Base-by-base conservation (phyloP, 495 filamentous ascomycete species). In the Podospora pseudoanserina region DNA sequence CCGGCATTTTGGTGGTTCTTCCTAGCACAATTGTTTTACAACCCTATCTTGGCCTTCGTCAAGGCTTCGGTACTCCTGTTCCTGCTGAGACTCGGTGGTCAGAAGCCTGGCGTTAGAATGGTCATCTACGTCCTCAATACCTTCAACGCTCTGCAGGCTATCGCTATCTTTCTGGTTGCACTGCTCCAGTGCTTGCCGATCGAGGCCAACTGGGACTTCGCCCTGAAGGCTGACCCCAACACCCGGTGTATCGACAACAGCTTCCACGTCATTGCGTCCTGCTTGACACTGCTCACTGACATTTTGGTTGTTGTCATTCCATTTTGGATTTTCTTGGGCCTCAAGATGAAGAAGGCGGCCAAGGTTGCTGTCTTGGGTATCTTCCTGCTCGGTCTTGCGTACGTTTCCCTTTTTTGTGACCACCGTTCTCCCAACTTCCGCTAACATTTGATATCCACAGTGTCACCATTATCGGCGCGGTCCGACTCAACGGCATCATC, bases 31-130 rank as follows among this genome's bases (percentile, higher is more conserved):
- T 73, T 87, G 44, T 70, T 88, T 32, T 89, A 88, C 71, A 87
- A 87, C 68, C 86, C 85, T 2, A 81, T 86, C 67, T 76, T 90
- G 57, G 80, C 86, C 23, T 71, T 86, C 2, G 82, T 85, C 65
- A 87, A 88, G 72, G 70, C 81, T 2, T 82, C 80, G 4, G 74
- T 88, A 76, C 76, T 89, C 75, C 70, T 86, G 79, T 78, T 86
- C 80, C 74, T 89, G 74, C 75, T 85, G 73, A 74, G 79, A 18
- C 72, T 81, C 68, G 72, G 67, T 34, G 80, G 76, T 60, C 76
- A 75, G 69, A 82, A 69, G 74, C 76, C 67, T 68, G 81, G 67
- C 70, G 79, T 78, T 53, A 79, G 73, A 64, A 73, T 69, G 20
- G 70, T 81, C 16, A 82, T 80, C 28, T 65, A 75, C 54, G 80